These are phyloP conservation scores for Withania somnifera DNA, from an alignment of 305 asterid species.

Conservation along the genomic window DNA sequence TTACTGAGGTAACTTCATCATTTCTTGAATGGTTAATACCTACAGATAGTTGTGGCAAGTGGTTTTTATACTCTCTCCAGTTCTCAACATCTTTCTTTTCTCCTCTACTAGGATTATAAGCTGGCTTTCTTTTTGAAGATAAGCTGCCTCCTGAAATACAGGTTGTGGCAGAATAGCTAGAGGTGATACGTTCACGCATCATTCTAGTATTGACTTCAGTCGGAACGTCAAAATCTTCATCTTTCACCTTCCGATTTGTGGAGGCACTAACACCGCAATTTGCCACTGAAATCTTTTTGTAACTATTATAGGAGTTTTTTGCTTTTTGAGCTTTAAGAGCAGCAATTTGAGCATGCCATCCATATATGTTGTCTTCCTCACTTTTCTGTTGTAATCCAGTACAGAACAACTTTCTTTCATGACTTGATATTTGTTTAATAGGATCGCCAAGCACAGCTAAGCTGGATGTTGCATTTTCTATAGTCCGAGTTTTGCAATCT, in stretches of 20 bases:
- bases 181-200: slow-evolving; percentile 6
- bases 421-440: slow-evolving; percentile 30
- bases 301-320: slow-evolving; percentile 2
- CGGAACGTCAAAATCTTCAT: neutral
- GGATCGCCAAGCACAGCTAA: slow-evolving; percentile 23
- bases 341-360: slow-evolving; percentile 3
- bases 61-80: slow-evolving; percentile 10
- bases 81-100: slow-evolving; percentile 11
- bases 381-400: slow-evolving; percentile 9
- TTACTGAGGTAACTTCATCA: slow-evolving; percentile 2
- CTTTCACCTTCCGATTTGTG: neutral
- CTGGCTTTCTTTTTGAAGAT: slow-evolving; percentile 5
- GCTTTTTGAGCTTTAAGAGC: slow-evolving; percentile 7
- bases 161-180: slow-evolving; percentile 4
- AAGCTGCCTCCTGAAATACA: slow-evolving; percentile 3
- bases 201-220: neutral
- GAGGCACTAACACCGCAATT: neutral
- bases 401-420: slow-evolving; percentile 13
- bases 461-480: slow-evolving; percentile 15
- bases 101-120: slow-evolving; percentile 2
- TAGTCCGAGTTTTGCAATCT: slow-evolving; percentile 23
- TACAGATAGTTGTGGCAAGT: slow-evolving; percentile 14
- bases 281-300: neutral
- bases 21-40: slow-evolving; percentile 11
- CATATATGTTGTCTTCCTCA: slow-evolving; percentile 5